A percentile compares a stretch with the other conserved stretches of the same genome.
phyloP scores from a whole-genome alignment of 441 rosid genomes.

The Cnidoscolus chayamansa region DNA sequence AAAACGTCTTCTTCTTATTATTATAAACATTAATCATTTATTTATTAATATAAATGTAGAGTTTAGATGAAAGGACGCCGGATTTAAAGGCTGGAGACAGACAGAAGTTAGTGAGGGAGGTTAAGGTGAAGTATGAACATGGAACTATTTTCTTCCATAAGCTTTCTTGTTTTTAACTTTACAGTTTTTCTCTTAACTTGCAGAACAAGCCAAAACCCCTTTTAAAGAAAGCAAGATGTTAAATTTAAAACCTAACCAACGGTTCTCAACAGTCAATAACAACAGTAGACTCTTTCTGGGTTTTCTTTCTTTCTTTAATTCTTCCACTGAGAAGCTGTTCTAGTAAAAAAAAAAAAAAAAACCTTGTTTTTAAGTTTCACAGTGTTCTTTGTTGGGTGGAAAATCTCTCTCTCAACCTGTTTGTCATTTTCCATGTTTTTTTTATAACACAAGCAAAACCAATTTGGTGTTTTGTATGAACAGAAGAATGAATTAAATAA shows the following conservation, averaged over 20 bases:
- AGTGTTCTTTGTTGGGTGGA: constrained; percentile 57
- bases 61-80: constrained; percentile 29
- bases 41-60: not conserved
- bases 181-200: constrained; percentile 20
- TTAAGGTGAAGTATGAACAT: not conserved
- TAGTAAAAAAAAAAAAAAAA: constrained; percentile 30
- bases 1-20: not conserved
- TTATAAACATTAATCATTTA: not conserved
- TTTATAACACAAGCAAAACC: constrained; percentile 17
- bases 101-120: not conserved
- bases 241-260: not conserved
- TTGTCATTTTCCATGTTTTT: constrained; percentile 14
- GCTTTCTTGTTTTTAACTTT: constrained; percentile 21
- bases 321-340: constrained; percentile 29
- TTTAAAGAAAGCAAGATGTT: not conserved
- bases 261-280: not conserved
- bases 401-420: constrained; percentile 18
- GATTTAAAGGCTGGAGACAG: constrained; percentile 35
- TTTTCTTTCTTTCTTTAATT: not conserved
- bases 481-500: not conserved
- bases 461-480: constrained; percentile 1
- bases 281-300: constrained; percentile 9
- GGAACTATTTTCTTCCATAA: not conserved
- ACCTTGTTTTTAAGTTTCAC: constrained; percentile 36
- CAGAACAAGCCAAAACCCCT: constrained; percentile 25